These are phyloP conservation scores for Aspergillus sp. DNA, from an alignment of 2,329 filamentous ascomycete species.

Conservation along the genomic window DNA sequence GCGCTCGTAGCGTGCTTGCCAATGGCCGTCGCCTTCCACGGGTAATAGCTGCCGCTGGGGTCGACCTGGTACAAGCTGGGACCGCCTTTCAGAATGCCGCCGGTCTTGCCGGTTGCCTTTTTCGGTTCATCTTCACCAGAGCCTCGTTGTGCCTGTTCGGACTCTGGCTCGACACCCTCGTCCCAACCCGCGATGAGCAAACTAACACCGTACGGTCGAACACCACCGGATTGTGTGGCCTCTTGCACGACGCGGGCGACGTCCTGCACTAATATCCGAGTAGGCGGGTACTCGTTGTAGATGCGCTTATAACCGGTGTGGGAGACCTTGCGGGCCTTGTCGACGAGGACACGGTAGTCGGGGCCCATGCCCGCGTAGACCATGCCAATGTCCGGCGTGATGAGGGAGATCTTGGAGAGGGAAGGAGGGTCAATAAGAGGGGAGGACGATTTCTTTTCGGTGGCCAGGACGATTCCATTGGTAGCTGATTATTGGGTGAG, in stretches of 20 bases:
- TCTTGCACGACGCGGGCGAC: conserved; percentile 98
- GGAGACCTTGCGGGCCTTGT: conserved; percentile 96
- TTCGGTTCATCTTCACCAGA: conserved; percentile 61
- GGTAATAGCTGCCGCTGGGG: conserved; percentile 97
- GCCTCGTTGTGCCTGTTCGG: conserved; percentile 59
- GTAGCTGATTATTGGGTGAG: conserved; percentile 62
- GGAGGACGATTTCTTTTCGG: conserved; percentile 98
- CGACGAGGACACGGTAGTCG: conserved; percentile 95
- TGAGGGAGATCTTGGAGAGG: conserved; percentile 93
- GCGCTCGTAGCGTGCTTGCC: conserved; percentile 97
- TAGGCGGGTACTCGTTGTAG: conserved; percentile 99
- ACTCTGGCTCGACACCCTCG: conserved; percentile 88
- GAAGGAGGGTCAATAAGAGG: conserved; percentile 94
- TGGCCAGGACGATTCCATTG: conserved; percentile 97
- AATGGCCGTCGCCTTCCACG: conserved; percentile 98
- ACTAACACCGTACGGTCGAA: conserved; percentile 94
- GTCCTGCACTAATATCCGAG: conserved; percentile 97
- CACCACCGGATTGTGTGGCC: conserved; percentile 95
- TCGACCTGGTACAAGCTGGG: conserved; percentile 99
- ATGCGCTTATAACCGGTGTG: conserved; percentile 99
- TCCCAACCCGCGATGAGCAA: conserved; percentile 97
- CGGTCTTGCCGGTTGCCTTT: conserved; percentile 81
- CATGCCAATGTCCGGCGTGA: conserved; percentile 99
- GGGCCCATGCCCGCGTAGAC: conserved; percentile 99
- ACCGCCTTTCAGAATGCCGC: conserved; percentile 90